Percentiles rank a stretch among this genome's conserved stretches.
phyloP scores from a whole-genome alignment of 768 basidiomycete species.

The Clitopilus hobsonii region DNA sequence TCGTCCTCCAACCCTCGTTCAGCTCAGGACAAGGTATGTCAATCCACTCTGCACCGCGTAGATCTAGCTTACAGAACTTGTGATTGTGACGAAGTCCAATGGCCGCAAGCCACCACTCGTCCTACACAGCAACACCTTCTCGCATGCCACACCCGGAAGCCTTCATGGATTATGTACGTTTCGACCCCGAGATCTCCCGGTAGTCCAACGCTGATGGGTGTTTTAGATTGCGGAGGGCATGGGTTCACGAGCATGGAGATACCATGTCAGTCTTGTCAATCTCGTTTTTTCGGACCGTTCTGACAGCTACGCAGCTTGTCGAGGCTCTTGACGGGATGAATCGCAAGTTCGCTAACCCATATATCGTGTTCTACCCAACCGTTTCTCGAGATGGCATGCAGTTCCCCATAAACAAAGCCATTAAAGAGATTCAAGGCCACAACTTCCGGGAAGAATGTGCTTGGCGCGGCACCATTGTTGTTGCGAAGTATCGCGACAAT shows the following conservation, averaged over 20 bases:
- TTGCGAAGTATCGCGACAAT: conserved; percentile 63
- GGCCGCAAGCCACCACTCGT: conserved; percentile 37
- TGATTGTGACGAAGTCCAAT: conserved; percentile 37
- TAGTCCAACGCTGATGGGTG: conserved; percentile 7
- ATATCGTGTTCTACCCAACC: conserved; percentile 76
- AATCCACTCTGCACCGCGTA: conserved; percentile 4
- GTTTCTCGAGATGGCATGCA: conserved; percentile 77
- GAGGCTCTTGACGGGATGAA: conserved; percentile 79
- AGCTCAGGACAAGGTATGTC: conserved; percentile 67
- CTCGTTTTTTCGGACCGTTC: conserved; percentile 4
- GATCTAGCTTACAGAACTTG: conserved; percentile 4
- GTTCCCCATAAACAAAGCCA: conserved; percentile 74
- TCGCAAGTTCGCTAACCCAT: conserved; percentile 71
- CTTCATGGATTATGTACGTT: conserved; percentile 71
- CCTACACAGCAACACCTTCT: conserved; percentile 40
- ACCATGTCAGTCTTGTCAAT: conserved; percentile 43
- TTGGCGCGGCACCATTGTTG: conserved; percentile 78
- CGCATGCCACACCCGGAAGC: conserved; percentile 82
- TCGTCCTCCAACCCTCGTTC: conserved; percentile 67
- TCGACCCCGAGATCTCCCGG: conserved; percentile 3
- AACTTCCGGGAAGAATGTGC: conserved; percentile 57
- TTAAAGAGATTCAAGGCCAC: conserved; percentile 69
- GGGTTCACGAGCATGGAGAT: conserved; percentile 67
- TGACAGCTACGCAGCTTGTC: conserved; percentile 43
- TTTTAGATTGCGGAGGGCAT: conserved; percentile 64